Evolutionary conservation across 345 rosid species (phyloP).

Genomic region (Cardamine resedifolia): DNA sequence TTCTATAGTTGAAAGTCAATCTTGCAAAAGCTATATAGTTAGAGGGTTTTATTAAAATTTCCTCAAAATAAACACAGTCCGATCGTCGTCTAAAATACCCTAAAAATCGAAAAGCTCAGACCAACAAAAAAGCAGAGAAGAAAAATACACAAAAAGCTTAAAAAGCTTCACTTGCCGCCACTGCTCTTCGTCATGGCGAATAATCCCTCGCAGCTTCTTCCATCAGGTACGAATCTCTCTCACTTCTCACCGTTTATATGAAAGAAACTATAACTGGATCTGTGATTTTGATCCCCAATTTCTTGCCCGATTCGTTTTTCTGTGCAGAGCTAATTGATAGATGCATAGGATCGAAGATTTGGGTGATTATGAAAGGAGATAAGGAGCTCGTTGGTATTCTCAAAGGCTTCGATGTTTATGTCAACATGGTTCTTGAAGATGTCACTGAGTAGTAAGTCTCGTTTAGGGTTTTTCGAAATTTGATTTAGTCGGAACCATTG

Average conservation of each 20-base stretch:
- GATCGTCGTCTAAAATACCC: constrained; percentile 5
- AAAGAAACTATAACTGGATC: constrained; percentile 5
- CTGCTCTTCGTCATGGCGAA: constrained; percentile 47
- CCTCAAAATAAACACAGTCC: neutral
- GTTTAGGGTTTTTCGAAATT: constrained; percentile 17
- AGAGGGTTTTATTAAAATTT: neutral
- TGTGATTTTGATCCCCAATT: neutral
- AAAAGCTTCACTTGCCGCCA: constrained; percentile 16
- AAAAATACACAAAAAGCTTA: neutral
- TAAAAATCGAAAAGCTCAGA: constrained; percentile 19
- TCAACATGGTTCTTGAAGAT: constrained; percentile 79
- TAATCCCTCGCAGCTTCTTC: constrained; percentile 82
- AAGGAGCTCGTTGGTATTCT: constrained; percentile 86
- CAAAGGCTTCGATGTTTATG: constrained; percentile 77
- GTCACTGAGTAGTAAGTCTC: constrained; percentile 67
- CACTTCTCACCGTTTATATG: neutral
- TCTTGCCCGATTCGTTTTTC: neutral
- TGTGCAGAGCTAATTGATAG: constrained; percentile 73
- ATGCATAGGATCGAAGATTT: constrained; percentile 82
- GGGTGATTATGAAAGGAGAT: constrained; percentile 95
- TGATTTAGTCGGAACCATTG: neutral
- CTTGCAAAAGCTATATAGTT: neutral
- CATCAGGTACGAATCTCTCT: constrained; percentile 46
- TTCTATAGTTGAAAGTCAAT: neutral
- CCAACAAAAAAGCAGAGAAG: neutral